Percentiles rank a stretch among this genome's conserved stretches.
These are phyloP conservation scores for Leccinum huronense DNA, from an alignment of 1,284 basidiomycete genomes.

Conservation along the genomic window DNA sequence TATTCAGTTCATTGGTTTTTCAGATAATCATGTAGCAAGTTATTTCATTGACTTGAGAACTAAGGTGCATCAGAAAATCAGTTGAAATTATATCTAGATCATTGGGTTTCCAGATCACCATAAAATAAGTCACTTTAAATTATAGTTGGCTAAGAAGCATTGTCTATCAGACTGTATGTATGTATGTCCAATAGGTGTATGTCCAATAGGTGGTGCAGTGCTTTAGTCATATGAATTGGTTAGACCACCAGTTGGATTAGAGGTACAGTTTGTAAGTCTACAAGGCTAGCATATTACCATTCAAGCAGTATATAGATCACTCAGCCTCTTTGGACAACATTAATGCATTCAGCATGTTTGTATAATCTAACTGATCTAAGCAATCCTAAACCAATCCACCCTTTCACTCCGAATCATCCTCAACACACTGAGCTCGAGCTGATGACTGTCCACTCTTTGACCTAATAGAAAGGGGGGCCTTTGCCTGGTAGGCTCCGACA, in stretches of 20 bases:
- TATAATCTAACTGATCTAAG: not conserved
- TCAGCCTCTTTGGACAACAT: not conserved
- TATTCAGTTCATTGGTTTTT: not conserved
- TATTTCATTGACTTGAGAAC: too few relatives aligned
- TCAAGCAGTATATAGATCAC: not conserved
- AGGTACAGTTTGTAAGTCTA: not conserved
- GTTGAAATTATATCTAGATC: not conserved
- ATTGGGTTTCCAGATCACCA: not conserved
- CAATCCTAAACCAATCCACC: not conserved
- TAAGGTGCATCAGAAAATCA: not conserved
- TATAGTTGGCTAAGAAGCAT: too few relatives aligned
- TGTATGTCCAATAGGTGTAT: too few relatives aligned
- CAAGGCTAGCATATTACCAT: not conserved
- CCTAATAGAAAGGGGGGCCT: not conserved
- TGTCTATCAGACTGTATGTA: too few relatives aligned
- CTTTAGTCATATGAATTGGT: not conserved
- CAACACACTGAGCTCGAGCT: not conserved
- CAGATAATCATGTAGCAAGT: too few relatives aligned
- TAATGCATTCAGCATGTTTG: not conserved
- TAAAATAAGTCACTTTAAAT: not conserved
- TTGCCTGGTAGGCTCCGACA: not conserved
- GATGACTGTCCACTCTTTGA: not conserved
- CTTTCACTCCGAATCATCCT: not conserved
- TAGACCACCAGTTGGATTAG: not conserved
- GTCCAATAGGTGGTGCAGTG: too few relatives aligned